Base-by-base conservation (phyloP, 2,329 filamentous ascomycete species). In the Grosmannia penicillata region DNA sequence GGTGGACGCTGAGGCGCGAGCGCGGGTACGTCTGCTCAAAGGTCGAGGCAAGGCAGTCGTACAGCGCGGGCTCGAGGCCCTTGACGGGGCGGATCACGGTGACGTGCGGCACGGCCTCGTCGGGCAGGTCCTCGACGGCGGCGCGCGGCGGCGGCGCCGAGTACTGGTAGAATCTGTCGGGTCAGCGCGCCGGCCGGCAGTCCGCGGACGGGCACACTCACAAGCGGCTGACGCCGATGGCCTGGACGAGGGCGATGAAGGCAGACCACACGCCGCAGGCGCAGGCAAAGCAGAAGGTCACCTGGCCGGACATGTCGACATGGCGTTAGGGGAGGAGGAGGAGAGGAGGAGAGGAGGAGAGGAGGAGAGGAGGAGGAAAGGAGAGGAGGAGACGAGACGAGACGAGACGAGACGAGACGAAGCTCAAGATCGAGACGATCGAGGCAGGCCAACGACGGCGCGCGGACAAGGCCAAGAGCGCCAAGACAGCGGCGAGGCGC, bases 21-120 rank as follows among this genome's bases (percentile, higher is more conserved):
- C 55, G 58, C 1, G 89, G 84, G 53, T 96, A 96, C 39, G 75
- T 68, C 56, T 94, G 87, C 33, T 65, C 74, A 55, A 95, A 87
- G 2, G 81, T 84, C 6, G 87, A 81, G 23, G 82, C 81, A 29
- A 98, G 78, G 53, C 91, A 96, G 52, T 94, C 84, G 66, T 93
- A 94, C 19, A 96, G 75, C 46, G 77, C 74, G 4, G 86, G 82
- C 56, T 96, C 91, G 40, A 93, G 68, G 43, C 87, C 91, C 60
- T 95, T 96, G 47, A 94, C 79, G 0, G 91, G 93, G 3, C 91
- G 82, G 48, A 98, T 86, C 43, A 94, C 71, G 24, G 91, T 96
- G 50, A 98, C 70, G 60, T 84, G 78, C 14, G 87, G 89, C 4
- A 85, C 65, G 28, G 76, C 60, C 29, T 60, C 51, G 4, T 59